Evolutionary conservation across 768 basidiomycete genomes (phyloP), one percentile per base, ranked within the genome.

Genomic region (Phanerochaete sordida): DNA sequence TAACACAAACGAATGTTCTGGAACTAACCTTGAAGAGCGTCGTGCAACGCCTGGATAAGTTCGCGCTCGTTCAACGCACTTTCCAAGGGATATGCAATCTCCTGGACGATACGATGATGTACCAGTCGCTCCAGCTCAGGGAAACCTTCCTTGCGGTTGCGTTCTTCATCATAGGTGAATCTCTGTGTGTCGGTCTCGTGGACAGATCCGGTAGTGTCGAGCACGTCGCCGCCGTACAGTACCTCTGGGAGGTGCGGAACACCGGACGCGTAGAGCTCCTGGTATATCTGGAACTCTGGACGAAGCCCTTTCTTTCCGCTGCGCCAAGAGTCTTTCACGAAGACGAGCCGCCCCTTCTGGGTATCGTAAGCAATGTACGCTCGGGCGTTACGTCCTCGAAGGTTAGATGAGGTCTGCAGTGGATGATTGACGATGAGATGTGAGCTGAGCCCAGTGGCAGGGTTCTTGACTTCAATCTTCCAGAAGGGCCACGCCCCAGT

Each of bases 41-140:
- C 62, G 9, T 45, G 58, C n/a, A 63, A n/a, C 2, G 39, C 51
- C 2, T 27, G 19, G 1, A 59, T 39, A 1, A 59, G 37, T 27
- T 63, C 43, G 16, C 30, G n/a, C 28, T 62, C 52, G 58, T 27
- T 21, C 2, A 11, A 11, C 3, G 45, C 50, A 5, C 21, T 48
- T 5, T 49, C 48, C n/a, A 62, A 35, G 3, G 56, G 61, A 43
- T 39, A 50, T 12, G 31, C 4, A 19, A 57, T 23, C 23, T 49
- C 30, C 24, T 57, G 61, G 3, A 53, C 55, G 21, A 57, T 27
- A 7, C 61, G 35, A 49, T 62, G 56, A 28, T 62, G 61, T 16
- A 43, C 39, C n/a, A 55, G 39, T 3, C 24, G 8, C 8, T 23
- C 16, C 16, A 48, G 23, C 15, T n/a, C 7, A 2, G 9, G 11